These are phyloP conservation scores for Chara braunii DNA, from an alignment of 139 green algal species.

Conservation along the genomic window DNA sequence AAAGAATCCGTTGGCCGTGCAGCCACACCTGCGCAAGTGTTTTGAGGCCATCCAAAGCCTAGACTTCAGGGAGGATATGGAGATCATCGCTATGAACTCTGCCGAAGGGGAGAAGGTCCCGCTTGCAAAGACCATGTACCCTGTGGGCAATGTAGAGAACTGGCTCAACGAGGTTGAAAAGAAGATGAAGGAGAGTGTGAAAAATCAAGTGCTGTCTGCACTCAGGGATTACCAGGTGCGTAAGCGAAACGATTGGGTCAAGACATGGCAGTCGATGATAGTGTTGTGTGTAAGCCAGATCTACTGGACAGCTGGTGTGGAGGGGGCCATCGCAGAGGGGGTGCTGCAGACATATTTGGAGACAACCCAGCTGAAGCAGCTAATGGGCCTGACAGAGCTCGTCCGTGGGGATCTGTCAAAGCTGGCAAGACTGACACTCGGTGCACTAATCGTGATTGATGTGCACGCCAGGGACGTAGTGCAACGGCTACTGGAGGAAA, in stretches of 20 bases:
- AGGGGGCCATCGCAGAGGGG: slow-evolving; percentile 24
- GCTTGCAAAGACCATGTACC: slow-evolving; percentile 45
- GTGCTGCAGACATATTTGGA: slow-evolving; percentile 18
- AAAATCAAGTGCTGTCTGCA: slow-evolving; percentile 45
- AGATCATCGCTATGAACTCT: slow-evolving; percentile 68
- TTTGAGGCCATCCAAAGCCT: slow-evolving; percentile 75
- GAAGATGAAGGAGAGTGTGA: slow-evolving; percentile 58
- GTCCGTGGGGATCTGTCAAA: slow-evolving; percentile 50
- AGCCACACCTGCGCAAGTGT: slow-evolving; percentile 70
- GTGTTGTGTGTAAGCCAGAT: slow-evolving; percentile 59
- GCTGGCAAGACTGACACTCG: slow-evolving; percentile 60
- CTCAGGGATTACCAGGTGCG: slow-evolving; percentile 39
- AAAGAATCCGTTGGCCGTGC: slow-evolving; percentile 47
- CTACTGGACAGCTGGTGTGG: slow-evolving; percentile 50
- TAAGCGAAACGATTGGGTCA: slow-evolving; percentile 60
- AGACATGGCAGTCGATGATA: slow-evolving; percentile 70
- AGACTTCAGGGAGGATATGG: slow-evolving; percentile 57
- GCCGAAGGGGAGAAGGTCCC: slow-evolving; percentile 45
- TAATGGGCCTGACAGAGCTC: slow-evolving; percentile 68
- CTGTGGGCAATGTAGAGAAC: slow-evolving; percentile 64
- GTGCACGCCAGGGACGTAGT: slow-evolving; percentile 69
- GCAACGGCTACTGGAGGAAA: slow-evolving; percentile 22
- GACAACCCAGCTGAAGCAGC: slow-evolving; percentile 37
- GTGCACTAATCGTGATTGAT: slow-evolving; percentile 71
- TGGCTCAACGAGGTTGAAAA: slow-evolving; percentile 72